A percentile compares a stretch with the other conserved stretches of the same genome.
These are phyloP conservation scores for Septoria linicola DNA, from an alignment of 2,329 filamentous ascomycete species.

Conservation along the genomic window DNA sequence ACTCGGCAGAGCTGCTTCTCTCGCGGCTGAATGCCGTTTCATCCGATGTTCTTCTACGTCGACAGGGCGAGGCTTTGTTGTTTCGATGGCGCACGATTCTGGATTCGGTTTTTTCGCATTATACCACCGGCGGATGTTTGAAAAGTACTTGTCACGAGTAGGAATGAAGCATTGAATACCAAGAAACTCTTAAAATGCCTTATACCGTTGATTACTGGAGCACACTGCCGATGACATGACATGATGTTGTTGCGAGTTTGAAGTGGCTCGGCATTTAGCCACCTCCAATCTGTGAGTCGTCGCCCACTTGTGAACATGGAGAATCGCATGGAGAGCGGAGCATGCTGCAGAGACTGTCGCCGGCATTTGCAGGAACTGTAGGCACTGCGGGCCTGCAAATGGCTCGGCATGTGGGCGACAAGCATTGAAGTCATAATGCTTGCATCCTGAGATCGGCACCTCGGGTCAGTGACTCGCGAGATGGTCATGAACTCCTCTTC, in stretches of 20 bases:
- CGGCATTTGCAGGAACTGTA: background rate
- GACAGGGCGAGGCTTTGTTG: background rate
- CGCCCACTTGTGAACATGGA: background rate
- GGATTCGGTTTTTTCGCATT: background rate
- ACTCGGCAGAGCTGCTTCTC: no score
- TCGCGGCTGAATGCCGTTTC: no score
- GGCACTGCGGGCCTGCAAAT: background rate
- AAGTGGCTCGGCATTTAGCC: no score
- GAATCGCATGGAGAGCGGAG: background rate
- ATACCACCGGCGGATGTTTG: background rate
- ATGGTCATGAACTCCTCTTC: background rate
- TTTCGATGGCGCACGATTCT: background rate
- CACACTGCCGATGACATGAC: no score
- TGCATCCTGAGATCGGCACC: background rate
- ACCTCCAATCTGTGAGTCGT: background rate
- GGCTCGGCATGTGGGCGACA: background rate
- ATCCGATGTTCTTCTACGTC: background rate
- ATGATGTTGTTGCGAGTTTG: no score
- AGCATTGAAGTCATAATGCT: background rate
- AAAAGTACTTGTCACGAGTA: background rate
- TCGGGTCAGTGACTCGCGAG: background rate
- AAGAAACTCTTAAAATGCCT: constrained; percentile 1
- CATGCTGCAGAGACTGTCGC: background rate
- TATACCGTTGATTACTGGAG: no score
- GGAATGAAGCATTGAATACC: background rate